Evolutionary conservation across 768 basidiomycete species (phyloP), one percentile per base, ranked within the genome.

Genomic region (Rhodotorula diobovata): DNA sequence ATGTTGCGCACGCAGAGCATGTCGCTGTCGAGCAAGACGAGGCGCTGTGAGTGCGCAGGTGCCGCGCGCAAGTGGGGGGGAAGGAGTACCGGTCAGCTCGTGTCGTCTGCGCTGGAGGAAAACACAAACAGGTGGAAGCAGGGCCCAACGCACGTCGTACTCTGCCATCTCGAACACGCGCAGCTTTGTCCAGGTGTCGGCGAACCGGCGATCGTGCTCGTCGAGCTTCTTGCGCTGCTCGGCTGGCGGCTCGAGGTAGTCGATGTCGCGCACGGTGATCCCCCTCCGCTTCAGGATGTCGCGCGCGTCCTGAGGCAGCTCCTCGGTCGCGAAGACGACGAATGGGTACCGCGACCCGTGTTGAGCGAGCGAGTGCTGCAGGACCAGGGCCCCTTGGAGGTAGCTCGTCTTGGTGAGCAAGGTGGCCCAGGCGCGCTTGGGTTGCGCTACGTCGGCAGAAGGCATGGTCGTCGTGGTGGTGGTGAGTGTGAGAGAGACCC

Each of bases 11-110:
- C 82, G 32, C 93, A 83, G 64, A 92, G 83, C 93, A 95, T 95
- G 81, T 95, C 93, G 30, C 88, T 86, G 79, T 95, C 93, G 61
- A 94, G 81, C 48, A 94, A 84, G 65, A 93, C 88, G 65, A 94
- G 78, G 28, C 80, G 73, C 81, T 81, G 70, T 7, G 20, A n/a
- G n/a, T n/a, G n/a, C n/a, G n/a, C n/a, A n/a, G n/a, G n/a, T n/a
- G n/a, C n/a, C n/a, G n/a, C n/a, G n/a, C 23, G 21, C 21, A 18
- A 48, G 46, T 23, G 23, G 9, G 5, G 48, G 23, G 48, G 2
- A 23, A 23, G 8, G 48, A 23, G 48, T 16, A 21, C 6, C 23
- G 48, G 48, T 50, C 48, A 50, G 48, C 48, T 12, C 45, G 6
- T 46, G 45, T 21, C 18, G 6, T 15, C 45, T 23, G 4, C 25